Evolutionary conservation across 116 monocot species (phyloP).

Genomic region (Dioscorea cayenensis): DNA sequence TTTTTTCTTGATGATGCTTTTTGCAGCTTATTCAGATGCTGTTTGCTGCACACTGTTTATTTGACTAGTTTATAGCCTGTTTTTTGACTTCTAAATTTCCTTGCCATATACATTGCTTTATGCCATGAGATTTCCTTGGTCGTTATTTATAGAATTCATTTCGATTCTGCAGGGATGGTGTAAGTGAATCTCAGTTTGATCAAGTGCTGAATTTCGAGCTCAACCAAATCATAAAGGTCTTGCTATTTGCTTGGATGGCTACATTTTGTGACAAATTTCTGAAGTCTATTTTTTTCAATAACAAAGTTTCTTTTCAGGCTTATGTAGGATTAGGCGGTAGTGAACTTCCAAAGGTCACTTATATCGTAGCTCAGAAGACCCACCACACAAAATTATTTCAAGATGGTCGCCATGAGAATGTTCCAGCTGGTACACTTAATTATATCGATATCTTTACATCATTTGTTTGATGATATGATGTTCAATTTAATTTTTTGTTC

Average conservation of each 20-base stretch:
- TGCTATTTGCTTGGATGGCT: not conserved
- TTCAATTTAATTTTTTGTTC: not conserved
- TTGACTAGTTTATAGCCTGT: too few relatives aligned
- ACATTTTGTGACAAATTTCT: not conserved
- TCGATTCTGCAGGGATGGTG: conserved; percentile 57
- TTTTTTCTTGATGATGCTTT: too few relatives aligned
- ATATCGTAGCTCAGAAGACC: conserved; percentile 79
- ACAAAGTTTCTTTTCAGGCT: conserved; percentile 21
- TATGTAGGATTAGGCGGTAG: conserved; percentile 41
- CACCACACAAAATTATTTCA: conserved; percentile 83
- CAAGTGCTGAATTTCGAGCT: conserved; percentile 66
- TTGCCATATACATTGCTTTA: not conserved
- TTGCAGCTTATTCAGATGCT: too few relatives aligned
- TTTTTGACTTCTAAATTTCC: too few relatives aligned
- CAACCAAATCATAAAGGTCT: conserved; percentile 63
- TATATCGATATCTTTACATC: not conserved
- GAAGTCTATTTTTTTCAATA: not conserved
- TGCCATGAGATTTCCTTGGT: not conserved
- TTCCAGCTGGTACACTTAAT: conserved; percentile 49
- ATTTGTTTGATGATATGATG: not conserved
- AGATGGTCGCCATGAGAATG: conserved; percentile 48
- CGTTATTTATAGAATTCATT: not conserved
- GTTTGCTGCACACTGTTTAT: too few relatives aligned
- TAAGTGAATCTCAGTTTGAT: conserved; percentile 73
- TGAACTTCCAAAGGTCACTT: conserved; percentile 47